Percentiles rank a stretch among this genome's conserved stretches.
These are phyloP conservation scores for Exophiala oligosperma DNA, from an alignment of 2,329 filamentous ascomycete genomes.

Conservation along the genomic window DNA sequence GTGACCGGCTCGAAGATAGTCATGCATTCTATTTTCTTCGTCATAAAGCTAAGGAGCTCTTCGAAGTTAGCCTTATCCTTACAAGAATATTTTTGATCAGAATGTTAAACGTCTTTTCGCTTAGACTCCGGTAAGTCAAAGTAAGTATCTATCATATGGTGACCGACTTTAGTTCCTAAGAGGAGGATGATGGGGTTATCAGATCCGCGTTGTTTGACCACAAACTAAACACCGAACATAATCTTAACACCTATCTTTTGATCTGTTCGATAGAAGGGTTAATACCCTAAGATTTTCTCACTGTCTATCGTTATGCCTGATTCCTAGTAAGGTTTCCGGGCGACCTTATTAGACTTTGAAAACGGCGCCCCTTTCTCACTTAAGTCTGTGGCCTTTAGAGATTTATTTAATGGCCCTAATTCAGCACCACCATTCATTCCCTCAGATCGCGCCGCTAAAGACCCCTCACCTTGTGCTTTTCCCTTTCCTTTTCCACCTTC, in stretches of 20 bases:
- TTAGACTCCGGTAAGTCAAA: neutral
- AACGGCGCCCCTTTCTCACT: neutral
- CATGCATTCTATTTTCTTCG: neutral
- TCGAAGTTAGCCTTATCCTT: neutral
- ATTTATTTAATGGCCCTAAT: neutral
- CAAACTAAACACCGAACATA: slow-evolving; percentile 2
- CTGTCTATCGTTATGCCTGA: neutral
- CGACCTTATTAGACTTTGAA: neutral
- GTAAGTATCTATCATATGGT: neutral
- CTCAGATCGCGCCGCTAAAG: neutral
- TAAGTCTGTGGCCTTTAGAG: neutral
- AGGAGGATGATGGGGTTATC: neutral
- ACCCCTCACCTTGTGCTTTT: neutral
- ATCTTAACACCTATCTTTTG: neutral
- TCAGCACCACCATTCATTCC: neutral
- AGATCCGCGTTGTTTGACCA: neutral
- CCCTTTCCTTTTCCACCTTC: neutral
- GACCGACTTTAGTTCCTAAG: neutral
- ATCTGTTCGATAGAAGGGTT: neutral
- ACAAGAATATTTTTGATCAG: slow-evolving; percentile 1
- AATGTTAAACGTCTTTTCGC: neutral
- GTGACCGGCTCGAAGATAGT: neutral
- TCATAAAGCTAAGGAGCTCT: slow-evolving; percentile 1
- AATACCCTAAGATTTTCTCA: slow-evolving; percentile 1
- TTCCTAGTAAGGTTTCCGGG: neutral